phyloP scores from a whole-genome alignment of 2,329 filamentous ascomycete genomes.

The Coniochaeta prunicola region DNA sequence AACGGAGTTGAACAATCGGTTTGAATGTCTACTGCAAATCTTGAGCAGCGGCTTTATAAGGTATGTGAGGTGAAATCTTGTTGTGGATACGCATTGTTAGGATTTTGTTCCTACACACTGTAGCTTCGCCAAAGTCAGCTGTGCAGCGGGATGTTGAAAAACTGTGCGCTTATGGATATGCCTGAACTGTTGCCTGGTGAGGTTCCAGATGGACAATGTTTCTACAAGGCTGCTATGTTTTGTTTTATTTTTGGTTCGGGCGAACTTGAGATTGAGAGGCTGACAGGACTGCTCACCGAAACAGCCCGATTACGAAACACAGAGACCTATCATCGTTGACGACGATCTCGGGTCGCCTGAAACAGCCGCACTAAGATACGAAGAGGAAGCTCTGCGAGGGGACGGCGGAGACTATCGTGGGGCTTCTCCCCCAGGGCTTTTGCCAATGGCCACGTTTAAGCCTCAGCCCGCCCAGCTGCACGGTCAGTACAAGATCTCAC shows the following conservation, averaged over 20 bases:
- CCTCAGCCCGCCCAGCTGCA: conserved; percentile 68
- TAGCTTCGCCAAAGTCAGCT: neutral
- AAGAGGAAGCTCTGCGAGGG: conserved; percentile 45
- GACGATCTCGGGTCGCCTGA: conserved; percentile 51
- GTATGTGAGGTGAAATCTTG: conserved; percentile 44
- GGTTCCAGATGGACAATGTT: neutral
- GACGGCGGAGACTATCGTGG: conserved; percentile 46
- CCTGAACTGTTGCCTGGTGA: neutral
- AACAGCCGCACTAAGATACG: conserved; percentile 48
- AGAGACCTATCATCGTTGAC: conserved; percentile 51
- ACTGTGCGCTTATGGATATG: neutral
- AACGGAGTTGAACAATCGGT: conserved; percentile 23
- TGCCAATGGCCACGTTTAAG: conserved; percentile 84
- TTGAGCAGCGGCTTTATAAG: conserved; percentile 48
- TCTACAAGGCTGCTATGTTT: neutral
- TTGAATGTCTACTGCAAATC: conserved; percentile 54
- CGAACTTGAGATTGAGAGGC: neutral
- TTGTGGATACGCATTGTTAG: neutral
- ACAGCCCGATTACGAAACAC: conserved; percentile 46
- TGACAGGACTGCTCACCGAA: neutral
- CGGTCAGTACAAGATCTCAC: conserved; percentile 51
- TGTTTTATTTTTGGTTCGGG: neutral
- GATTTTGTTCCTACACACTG: neutral
- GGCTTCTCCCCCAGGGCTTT: conserved; percentile 50
- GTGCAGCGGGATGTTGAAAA: neutral